These are phyloP conservation scores for Penicillium herquei DNA, from an alignment of 495 filamentous ascomycete species.

Conservation along the genomic window DNA sequence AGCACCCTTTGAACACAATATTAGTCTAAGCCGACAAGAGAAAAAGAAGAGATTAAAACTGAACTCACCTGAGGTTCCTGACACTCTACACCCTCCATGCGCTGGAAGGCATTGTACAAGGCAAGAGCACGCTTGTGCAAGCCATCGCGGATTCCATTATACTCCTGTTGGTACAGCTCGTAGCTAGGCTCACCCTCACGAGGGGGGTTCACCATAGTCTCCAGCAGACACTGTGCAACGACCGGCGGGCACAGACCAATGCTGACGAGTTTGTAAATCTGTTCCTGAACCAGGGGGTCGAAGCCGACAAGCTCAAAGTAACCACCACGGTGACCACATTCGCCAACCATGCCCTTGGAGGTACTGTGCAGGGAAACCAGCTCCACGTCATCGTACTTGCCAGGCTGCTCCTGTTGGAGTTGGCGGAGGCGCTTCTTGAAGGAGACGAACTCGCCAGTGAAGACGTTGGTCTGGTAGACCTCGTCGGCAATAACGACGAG, in stretches of 20 bases:
- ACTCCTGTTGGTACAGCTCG: slow-evolving; percentile 80
- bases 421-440: slow-evolving; percentile 90
- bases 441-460: slow-evolving; percentile 85
- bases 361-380: slow-evolving; percentile 81
- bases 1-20: slow-evolving; percentile 57
- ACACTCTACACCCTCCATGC: slow-evolving; percentile 94
- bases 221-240: slow-evolving; percentile 91
- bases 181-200: slow-evolving; percentile 75
- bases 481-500: slow-evolving; percentile 93
- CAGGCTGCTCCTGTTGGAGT: slow-evolving; percentile 70
- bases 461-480: slow-evolving; percentile 99
- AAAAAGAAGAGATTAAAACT: background rate
- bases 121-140: slow-evolving; percentile 77
- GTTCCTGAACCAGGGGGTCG: slow-evolving; percentile 76
- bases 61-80: slow-evolving; percentile 64
- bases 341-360: slow-evolving; percentile 97
- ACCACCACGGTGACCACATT: slow-evolving; percentile 95
- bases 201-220: slow-evolving; percentile 96
- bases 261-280: slow-evolving; percentile 98
- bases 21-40: slow-evolving; percentile 4
- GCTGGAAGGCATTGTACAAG: slow-evolving; percentile 81
- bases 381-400: slow-evolving; percentile 81
- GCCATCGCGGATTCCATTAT: slow-evolving; percentile 71
- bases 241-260: slow-evolving; percentile 95
- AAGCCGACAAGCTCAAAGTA: slow-evolving; percentile 96